Evolutionary conservation across 345 rosid species (phyloP), one percentile per base, ranked within the genome.

Genomic region (Lepidium aucheri): DNA sequence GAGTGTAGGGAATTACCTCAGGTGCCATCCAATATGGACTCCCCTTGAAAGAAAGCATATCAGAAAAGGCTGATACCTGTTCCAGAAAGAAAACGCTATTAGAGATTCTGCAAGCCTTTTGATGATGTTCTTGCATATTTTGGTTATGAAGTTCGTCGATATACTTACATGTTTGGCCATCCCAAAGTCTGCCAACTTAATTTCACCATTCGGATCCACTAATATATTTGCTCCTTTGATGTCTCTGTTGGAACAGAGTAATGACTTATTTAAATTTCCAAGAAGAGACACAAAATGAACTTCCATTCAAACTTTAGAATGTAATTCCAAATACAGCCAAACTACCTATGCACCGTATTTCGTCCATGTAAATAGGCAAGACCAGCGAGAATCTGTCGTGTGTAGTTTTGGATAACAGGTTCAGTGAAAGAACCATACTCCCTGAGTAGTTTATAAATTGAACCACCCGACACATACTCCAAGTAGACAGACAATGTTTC

Each of bases 1-100:
- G n/a, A 30, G 20, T 15, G 15, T 8, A 55, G 36, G 34, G 34
- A 15, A 39, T 32, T 82, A 93, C 99, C 99, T 93, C 97, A 12
- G 99, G 99, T 28, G 99, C 99, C 97, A 93, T 93, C 99, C 99
- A 93, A 68, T 86, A 93, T 46, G 99, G 99, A 78, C 99, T 93
- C 65, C 99, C 99, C 70, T 84, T 90, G 83, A 93, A 93, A 8
- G 99, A 93, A 76, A 93, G 96, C 96, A 90, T 90, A 51, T 96
- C 81, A 57, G 90, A 71, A 68, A 76, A 84, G 35, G 84, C 68
- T 12, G 89, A 77, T 40, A 85, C 89, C 99, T 93, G 83, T 60
- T n/a, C 60, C 53, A 76, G 11, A 69, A 62, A 63, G 50, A 72
- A 30, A 45, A 14, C 11, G 40, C 44, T 46, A 75, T 70, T 42